Conservation (phyloP, 768 basidiomycete genomes). For the Kwoniella sp. region DNA sequence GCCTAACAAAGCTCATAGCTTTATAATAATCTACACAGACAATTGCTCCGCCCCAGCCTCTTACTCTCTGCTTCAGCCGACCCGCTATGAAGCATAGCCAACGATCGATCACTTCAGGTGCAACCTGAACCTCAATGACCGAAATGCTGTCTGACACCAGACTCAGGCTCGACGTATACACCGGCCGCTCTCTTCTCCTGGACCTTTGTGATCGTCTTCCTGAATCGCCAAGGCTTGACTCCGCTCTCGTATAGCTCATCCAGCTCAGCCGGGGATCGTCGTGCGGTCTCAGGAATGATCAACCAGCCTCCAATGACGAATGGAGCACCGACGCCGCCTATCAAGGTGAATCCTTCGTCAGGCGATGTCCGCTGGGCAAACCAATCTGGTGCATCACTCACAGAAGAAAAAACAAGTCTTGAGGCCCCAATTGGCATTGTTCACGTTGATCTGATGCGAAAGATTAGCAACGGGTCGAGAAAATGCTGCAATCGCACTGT, state of each 20-base stretch:
- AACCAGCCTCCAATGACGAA: slow-evolving; percentile 38
- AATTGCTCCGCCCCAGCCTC: too few species aligned
- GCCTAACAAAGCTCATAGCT: too few species aligned
- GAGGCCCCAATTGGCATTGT: slow-evolving; percentile 40
- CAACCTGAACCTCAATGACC: background rate
- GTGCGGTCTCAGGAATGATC: slow-evolving; percentile 43
- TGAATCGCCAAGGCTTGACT: slow-evolving; percentile 41
- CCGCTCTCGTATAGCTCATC: slow-evolving; percentile 46
- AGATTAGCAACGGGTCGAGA: background rate
- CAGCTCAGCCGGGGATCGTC: slow-evolving; percentile 39
- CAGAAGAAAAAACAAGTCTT: slow-evolving; percentile 39
- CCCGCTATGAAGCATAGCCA: too few species aligned
- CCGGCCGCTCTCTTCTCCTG: slow-evolving; percentile 14
- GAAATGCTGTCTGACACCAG: background rate
- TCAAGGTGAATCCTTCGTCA: too few species aligned
- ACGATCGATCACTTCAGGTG: too few species aligned
- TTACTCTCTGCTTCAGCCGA: too few species aligned
- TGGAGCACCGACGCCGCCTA: slow-evolving; percentile 28
- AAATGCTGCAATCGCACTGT: background rate
- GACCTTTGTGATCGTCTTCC: slow-evolving; percentile 13
- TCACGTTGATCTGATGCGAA: slow-evolving; percentile 34
- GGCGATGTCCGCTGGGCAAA: too few species aligned
- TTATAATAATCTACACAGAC: too few species aligned
- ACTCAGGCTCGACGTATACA: background rate
- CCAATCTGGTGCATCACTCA: too few species aligned